Conservation (phyloP, 331 rosid genomes). For the Rhamnella rubrinervis region DNA sequence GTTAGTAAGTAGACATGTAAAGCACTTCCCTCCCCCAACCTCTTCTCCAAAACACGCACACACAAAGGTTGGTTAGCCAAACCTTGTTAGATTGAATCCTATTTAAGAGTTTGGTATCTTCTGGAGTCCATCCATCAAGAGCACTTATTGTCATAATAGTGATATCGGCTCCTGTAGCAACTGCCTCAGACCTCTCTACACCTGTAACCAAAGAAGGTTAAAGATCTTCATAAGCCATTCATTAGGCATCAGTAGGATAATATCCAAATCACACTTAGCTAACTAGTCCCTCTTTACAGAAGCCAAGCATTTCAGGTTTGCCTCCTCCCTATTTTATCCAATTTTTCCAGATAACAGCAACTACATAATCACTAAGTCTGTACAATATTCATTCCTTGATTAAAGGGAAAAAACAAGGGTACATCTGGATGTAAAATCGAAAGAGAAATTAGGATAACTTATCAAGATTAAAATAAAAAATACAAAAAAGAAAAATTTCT, state of each 20-base stretch:
- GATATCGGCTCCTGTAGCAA: constrained; percentile 86
- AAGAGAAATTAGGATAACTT: background rate
- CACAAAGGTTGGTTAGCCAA: background rate
- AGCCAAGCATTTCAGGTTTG: too few species aligned
- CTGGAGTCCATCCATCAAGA: constrained; percentile 85
- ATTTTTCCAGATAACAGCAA: too few species aligned
- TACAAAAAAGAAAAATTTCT: background rate
- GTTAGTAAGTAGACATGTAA: background rate
- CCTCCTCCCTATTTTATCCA: too few species aligned
- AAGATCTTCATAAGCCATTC: background rate
- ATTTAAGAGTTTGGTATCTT: constrained; percentile 72
- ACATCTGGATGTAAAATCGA: background rate
- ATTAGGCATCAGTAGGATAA: too few species aligned
- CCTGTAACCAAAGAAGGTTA: constrained; percentile 44
- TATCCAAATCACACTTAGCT: too few species aligned
- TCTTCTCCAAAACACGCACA: background rate
- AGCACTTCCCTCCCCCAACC: background rate
- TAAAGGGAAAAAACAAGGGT: too few species aligned
- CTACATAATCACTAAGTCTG: background rate
- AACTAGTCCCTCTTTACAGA: too few species aligned
- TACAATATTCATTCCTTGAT: too few species aligned
- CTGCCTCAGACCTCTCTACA: constrained; percentile 95
- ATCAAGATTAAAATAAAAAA: background rate
- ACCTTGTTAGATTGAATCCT: constrained; percentile 81
- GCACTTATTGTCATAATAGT: constrained; percentile 86